Evolutionary conservation across 2,329 filamentous ascomycete genomes (phyloP).

Genomic region (Teratosphaeria zuluensis): DNA sequence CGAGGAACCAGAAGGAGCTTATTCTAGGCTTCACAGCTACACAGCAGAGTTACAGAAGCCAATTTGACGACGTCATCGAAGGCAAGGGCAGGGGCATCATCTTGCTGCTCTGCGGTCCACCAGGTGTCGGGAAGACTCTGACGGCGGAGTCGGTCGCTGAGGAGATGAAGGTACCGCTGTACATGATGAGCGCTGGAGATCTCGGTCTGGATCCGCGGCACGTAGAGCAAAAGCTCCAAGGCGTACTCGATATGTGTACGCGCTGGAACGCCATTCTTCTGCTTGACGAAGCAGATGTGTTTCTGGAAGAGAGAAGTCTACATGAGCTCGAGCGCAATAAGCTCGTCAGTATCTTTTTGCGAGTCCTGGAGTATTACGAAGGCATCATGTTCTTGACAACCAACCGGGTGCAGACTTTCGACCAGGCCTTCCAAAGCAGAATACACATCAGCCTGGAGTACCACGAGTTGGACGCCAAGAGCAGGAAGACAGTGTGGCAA

Average conservation of each 20-base stretch:
- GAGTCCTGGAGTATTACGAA: slow-evolving; percentile 28
- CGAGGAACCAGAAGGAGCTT: slow-evolving; percentile 37
- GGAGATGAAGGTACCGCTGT: slow-evolving; percentile 41
- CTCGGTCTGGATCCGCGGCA: slow-evolving; percentile 34
- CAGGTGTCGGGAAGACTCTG: slow-evolving; percentile 46
- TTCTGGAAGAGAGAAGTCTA: slow-evolving; percentile 30
- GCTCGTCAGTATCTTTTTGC: slow-evolving; percentile 42
- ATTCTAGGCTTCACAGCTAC: slow-evolving; percentile 39
- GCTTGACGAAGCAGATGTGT: slow-evolving; percentile 42
- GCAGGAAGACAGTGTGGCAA: slow-evolving; percentile 33
- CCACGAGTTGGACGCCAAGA: slow-evolving; percentile 32
- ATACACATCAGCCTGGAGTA: slow-evolving; percentile 34
- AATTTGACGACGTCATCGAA: slow-evolving; percentile 42
- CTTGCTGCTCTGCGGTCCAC: slow-evolving; percentile 39
- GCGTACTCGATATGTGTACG: slow-evolving; percentile 37
- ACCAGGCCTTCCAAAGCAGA: slow-evolving; percentile 37
- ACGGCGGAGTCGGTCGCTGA: slow-evolving; percentile 44
- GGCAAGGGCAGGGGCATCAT: slow-evolving; percentile 46
- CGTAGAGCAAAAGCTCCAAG: slow-evolving; percentile 37
- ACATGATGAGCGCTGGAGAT: slow-evolving; percentile 41
- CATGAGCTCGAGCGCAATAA: slow-evolving; percentile 37
- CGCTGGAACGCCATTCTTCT: slow-evolving; percentile 45
- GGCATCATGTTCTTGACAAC: slow-evolving; percentile 39
- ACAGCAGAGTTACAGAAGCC: slow-evolving; percentile 29
- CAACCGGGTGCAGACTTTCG: slow-evolving; percentile 30